These are phyloP conservation scores for Colletotrichum shisoi DNA, from an alignment of 2,329 filamentous ascomycete genomes.

Conservation along the genomic window DNA sequence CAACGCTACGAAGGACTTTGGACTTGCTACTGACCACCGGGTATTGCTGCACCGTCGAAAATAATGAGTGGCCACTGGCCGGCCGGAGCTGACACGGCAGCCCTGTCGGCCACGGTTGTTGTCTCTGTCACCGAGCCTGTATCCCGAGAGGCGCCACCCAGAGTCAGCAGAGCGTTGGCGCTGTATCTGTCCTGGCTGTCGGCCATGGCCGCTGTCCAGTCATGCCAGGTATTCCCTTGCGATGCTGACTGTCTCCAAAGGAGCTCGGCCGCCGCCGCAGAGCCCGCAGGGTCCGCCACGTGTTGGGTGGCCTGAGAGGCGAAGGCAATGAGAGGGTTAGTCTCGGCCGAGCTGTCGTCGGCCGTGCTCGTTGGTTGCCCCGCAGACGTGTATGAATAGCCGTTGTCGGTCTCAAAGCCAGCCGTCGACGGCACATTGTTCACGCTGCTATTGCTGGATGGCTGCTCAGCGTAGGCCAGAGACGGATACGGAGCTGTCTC, in stretches of 20 bases:
- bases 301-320: conserved; percentile 51
- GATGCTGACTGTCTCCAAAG: conserved; percentile 46
- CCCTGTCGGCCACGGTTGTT: conserved; percentile 33
- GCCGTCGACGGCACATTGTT: conserved; percentile 39
- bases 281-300: conserved; percentile 42
- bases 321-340: conserved; percentile 53
- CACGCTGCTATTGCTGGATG: conserved; percentile 40
- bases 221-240: conserved; percentile 59
- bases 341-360: conserved; percentile 43
- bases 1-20: too few relatives aligned
- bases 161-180: conserved; percentile 58
- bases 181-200: conserved; percentile 60
- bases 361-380: conserved; percentile 35
- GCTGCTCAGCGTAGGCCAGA: conserved; percentile 46
- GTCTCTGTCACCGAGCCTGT: conserved; percentile 32
- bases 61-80: conserved; percentile 36
- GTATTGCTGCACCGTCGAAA: conserved; percentile 21
- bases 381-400: conserved; percentile 30
- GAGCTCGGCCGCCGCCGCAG: conserved; percentile 44
- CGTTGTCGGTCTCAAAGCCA: conserved; percentile 27
- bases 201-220: conserved; percentile 63
- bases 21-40: conserved; percentile 20
- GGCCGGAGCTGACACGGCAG: conserved; percentile 23
- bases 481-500: conserved; percentile 46
- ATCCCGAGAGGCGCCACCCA: conserved; percentile 48